Evolutionary conservation across 441 rosid species (phyloP).

Genomic region (Omphalea diandra): DNA sequence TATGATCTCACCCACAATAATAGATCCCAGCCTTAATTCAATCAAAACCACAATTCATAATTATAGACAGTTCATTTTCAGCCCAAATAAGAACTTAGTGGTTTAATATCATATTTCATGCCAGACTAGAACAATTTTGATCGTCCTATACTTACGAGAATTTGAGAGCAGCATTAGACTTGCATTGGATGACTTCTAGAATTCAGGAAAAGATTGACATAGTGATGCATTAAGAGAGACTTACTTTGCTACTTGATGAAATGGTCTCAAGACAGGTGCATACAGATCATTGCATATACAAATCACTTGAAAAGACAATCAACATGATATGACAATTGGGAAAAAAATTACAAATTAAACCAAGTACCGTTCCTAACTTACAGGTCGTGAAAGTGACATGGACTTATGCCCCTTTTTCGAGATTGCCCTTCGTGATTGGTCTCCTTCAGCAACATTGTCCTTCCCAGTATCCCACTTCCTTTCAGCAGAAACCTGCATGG

Average conservation of each 20-base stretch:
- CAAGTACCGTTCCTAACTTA: constrained; percentile 37
- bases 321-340: constrained; percentile 4
- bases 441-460: constrained; percentile 54
- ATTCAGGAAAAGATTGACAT: constrained; percentile 6
- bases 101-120: neutral
- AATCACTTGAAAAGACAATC: constrained; percentile 52
- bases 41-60: neutral
- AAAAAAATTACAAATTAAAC: constrained; percentile 12
- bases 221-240: constrained; percentile 29
- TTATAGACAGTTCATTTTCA: neutral
- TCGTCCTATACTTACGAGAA: neutral
- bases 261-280: constrained; percentile 86
- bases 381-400: constrained; percentile 77
- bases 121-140: neutral
- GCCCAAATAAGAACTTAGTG: neutral
- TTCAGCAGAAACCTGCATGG: constrained; percentile 69
- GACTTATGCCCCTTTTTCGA: constrained; percentile 61
- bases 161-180: neutral
- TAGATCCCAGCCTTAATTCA: neutral
- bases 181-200: neutral
- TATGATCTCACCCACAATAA: neutral
- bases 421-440: constrained; percentile 44
- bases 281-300: constrained; percentile 98
- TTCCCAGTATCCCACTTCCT: constrained; percentile 57
- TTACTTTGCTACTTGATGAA: constrained; percentile 97